Evolutionary conservation across 1,284 basidiomycete species (phyloP).

Genomic region (Ceraceosorus guamensis): DNA sequence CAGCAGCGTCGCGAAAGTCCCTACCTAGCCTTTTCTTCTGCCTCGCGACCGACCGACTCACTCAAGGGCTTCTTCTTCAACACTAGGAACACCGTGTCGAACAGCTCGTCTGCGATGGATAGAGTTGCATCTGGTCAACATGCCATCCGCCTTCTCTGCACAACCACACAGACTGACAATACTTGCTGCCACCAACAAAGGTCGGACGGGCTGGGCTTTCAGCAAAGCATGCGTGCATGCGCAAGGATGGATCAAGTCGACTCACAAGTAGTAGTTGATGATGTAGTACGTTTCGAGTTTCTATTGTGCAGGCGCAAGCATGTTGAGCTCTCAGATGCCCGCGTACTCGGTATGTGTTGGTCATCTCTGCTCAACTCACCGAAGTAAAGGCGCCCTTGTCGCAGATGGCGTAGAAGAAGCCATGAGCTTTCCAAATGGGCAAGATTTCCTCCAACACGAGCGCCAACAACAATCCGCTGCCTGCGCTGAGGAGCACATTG

Average conservation of each 20-base stretch:
- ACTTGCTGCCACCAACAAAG: conserved; percentile 6
- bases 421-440: conserved; percentile 27
- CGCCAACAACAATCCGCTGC: conserved; percentile 70
- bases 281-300: conserved; percentile 67
- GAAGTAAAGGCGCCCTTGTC: conserved; percentile 70
- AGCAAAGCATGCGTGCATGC: too few relatives aligned
- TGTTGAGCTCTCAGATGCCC: too few relatives aligned
- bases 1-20: too few relatives aligned
- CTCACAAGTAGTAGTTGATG: conserved; percentile 68
- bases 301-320: conserved; percentile 1
- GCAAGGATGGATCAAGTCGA: not conserved
- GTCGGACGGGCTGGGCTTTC: too few relatives aligned
- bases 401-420: conserved; percentile 64
- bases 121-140: too few relatives aligned
- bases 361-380: conserved; percentile 53
- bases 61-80: conserved; percentile 95
- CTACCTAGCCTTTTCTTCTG: too few relatives aligned
- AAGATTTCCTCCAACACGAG: conserved; percentile 70
- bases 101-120: conserved; percentile 70
- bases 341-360: too few relatives aligned
- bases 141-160: not conserved
- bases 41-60: too few relatives aligned
- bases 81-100: conserved; percentile 95
- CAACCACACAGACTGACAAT: too few relatives aligned
- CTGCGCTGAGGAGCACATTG: conserved; percentile 77